These are phyloP conservation scores for Fusarium foetens DNA, from an alignment of 2,329 filamentous ascomycete genomes.

Conservation along the genomic window DNA sequence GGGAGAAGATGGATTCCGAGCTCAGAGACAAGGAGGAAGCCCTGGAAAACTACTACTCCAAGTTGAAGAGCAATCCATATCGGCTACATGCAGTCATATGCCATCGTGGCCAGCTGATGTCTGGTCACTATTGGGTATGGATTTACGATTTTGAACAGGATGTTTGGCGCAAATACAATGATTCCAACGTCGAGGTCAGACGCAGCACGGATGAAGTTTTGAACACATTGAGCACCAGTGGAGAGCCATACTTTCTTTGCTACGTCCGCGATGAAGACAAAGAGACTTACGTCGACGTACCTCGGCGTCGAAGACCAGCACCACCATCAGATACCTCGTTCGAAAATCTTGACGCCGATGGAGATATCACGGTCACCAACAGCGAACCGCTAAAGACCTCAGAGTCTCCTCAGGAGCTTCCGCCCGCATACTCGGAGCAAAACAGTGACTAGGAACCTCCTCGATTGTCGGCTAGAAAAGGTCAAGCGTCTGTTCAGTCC, in stretches of 20 bases:
- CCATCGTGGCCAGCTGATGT: slow-evolving; percentile 77
- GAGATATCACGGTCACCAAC: slow-evolving; percentile 34
- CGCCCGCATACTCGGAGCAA: slow-evolving; percentile 29
- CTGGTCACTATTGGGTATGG: slow-evolving; percentile 97
- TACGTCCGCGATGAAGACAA: slow-evolving; percentile 79
- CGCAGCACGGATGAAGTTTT: slow-evolving; percentile 76
- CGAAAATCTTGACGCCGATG: slow-evolving; percentile 38
- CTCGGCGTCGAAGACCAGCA: slow-evolving; percentile 49
- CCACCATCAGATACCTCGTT: slow-evolving; percentile 13
- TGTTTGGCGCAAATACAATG: slow-evolving; percentile 95
- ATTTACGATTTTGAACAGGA: slow-evolving; percentile 87
- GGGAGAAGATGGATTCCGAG: slow-evolving; percentile 60
- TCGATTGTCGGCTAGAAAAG: background rate
- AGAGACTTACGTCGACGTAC: slow-evolving; percentile 61
- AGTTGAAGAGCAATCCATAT: slow-evolving; percentile 75
- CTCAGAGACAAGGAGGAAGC: slow-evolving; percentile 44
- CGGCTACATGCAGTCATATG: slow-evolving; percentile 92
- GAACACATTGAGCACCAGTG: slow-evolving; percentile 70
- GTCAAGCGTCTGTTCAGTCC: background rate
- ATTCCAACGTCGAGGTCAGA: slow-evolving; percentile 78
- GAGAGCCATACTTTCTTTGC: slow-evolving; percentile 85
- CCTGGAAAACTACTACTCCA: slow-evolving; percentile 51
- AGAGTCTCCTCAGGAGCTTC: slow-evolving; percentile 10
- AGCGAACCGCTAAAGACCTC: slow-evolving; percentile 4
- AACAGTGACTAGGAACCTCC: slow-evolving; percentile 33